phyloP scores from a whole-genome alignment of 441 rosid species.

The Rhodomyrtus psidioides region DNA sequence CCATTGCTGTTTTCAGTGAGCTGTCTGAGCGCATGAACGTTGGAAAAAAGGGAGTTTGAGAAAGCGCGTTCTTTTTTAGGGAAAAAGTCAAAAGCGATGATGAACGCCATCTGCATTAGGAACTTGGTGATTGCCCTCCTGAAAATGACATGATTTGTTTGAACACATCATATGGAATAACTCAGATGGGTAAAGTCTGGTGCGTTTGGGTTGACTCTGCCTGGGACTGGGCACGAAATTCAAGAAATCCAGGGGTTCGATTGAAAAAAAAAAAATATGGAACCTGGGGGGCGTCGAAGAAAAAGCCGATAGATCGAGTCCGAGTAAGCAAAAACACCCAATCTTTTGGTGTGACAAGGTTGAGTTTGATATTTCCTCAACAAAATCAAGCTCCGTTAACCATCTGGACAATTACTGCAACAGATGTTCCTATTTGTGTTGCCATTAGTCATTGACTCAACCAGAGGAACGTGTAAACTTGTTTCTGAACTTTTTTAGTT shows the following conservation, averaged over 20 bases:
- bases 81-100: background rate
- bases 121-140: background rate
- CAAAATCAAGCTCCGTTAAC: background rate
- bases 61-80: slow-evolving; percentile 40
- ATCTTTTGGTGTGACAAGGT: background rate
- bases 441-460: no score
- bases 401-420: background rate
- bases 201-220: background rate
- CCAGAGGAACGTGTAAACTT: no score
- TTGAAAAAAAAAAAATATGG: background rate
- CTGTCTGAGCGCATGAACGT: slow-evolving; percentile 19
- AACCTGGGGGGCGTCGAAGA: rapidly evolving
- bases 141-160: background rate
- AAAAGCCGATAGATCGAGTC: background rate
- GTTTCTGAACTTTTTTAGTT: background rate
- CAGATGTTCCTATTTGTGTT: background rate
- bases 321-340: background rate
- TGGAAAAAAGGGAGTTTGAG: slow-evolving; percentile 9
- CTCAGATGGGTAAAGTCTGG: background rate
- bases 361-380: background rate
- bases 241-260: no score
- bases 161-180: background rate
- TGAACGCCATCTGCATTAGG: background rate
- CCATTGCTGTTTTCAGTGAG: slow-evolving; percentile 19
- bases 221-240: background rate